phyloP scores from a whole-genome alignment of 2,329 filamentous ascomycete genomes.

The Purpureocillium takamizusanense region DNA sequence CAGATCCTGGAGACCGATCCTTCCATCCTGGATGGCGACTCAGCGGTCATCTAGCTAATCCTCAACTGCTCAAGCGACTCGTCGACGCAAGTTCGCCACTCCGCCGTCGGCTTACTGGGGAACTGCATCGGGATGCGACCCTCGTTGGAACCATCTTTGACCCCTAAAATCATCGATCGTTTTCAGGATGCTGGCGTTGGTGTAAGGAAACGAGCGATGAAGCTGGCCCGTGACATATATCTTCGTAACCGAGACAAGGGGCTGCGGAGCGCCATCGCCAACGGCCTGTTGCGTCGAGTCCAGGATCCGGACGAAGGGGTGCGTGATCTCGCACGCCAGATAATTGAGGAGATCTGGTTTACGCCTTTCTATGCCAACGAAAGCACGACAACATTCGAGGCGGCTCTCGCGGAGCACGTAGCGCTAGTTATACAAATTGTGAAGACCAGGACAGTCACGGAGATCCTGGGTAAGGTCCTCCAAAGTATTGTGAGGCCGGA shows the following conservation, averaged over 20 bases:
- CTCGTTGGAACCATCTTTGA: conserved; percentile 65
- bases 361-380: conserved; percentile 65
- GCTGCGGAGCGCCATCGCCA: conserved; percentile 69
- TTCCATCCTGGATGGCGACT: conserved; percentile 73
- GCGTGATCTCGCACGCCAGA: conserved; percentile 75
- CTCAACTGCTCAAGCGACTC: conserved; percentile 68
- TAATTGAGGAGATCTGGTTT: conserved; percentile 94
- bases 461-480: conserved; percentile 61
- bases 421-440: conserved; percentile 77
- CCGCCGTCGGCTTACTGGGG: conserved; percentile 75
- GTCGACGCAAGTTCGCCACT: conserved; percentile 85
- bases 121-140: conserved; percentile 80
- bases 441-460: conserved; percentile 54
- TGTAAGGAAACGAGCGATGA: conserved; percentile 89
- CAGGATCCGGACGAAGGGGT: conserved; percentile 79
- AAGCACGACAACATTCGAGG: conserved; percentile 60
- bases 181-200: conserved; percentile 71
- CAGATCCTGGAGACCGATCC: conserved; percentile 89
- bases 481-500: conserved; percentile 58
- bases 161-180: conserved; percentile 64
- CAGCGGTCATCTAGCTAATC: conserved; percentile 67
- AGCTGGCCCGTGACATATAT: conserved; percentile 85
- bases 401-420: conserved; percentile 76
- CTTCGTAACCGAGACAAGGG: conserved; percentile 63
- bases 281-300: conserved; percentile 69